These are phyloP conservation scores for Ailanthus altissimus DNA, from an alignment of 345 rosid genomes.

Conservation along the genomic window DNA sequence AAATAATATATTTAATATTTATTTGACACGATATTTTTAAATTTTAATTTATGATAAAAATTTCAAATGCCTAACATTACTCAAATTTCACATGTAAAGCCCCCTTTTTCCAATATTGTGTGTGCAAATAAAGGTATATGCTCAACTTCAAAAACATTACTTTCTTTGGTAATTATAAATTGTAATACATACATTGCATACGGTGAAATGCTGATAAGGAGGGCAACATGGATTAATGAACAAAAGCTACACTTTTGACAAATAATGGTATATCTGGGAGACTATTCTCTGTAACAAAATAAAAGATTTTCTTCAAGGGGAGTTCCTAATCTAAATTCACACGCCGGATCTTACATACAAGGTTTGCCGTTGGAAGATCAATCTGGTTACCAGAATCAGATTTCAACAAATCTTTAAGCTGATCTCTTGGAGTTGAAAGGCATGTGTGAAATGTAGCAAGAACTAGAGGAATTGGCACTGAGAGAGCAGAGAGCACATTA, in stretches of 20 bases:
- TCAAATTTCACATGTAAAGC: neutral
- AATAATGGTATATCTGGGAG: neutral
- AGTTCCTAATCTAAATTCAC: slow-evolving; percentile 62
- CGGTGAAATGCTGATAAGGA: neutral
- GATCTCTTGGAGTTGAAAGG: slow-evolving; percentile 77
- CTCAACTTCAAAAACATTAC: neutral
- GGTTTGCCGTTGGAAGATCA: slow-evolving; percentile 80
- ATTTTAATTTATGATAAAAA: too few species aligned
- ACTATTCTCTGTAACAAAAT: neutral
- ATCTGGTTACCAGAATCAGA: slow-evolving; percentile 73
- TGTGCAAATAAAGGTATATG: neutral
- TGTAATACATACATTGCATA: neutral
- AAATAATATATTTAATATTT: too few species aligned
- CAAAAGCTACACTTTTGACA: slow-evolving; percentile 1
- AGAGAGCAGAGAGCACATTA: slow-evolving; percentile 89
- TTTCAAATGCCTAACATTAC: too few species aligned
- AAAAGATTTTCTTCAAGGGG: neutral
- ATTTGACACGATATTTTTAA: too few species aligned
- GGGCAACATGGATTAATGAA: neutral
- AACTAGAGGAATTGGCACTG: slow-evolving; percentile 75
- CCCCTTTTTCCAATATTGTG: neutral
- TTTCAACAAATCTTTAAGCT: slow-evolving; percentile 67
- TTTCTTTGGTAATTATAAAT: neutral
- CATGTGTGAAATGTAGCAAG: slow-evolving; percentile 86
- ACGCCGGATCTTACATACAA: slow-evolving; percentile 83